Evolutionary conservation across 2,329 filamentous ascomycete genomes (phyloP).

Genomic region (Biscogniauxia marginata): DNA sequence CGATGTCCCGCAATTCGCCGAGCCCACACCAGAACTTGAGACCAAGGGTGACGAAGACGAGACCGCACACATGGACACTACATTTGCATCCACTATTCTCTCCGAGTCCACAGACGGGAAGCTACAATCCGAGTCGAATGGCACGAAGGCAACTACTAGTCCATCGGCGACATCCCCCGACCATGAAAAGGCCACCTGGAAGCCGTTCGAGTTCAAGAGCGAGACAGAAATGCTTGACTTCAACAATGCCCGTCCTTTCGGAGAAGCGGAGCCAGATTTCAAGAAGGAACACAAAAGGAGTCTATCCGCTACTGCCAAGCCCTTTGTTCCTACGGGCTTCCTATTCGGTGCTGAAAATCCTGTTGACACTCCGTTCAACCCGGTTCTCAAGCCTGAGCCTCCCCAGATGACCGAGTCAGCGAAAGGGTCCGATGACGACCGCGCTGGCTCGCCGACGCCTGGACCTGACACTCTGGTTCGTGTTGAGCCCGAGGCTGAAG

Average conservation of each 20-base stretch:
- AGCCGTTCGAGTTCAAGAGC: conserved; percentile 60
- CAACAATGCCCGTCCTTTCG: conserved; percentile 50
- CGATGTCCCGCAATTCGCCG: conserved; percentile 25
- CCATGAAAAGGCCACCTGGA: conserved; percentile 51
- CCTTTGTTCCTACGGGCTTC: conserved; percentile 56
- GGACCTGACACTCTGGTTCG: conserved; percentile 24
- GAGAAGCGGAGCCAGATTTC: conserved; percentile 39
- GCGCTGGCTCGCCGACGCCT: conserved; percentile 34
- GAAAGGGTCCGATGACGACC: conserved; percentile 30
- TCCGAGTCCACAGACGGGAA: conserved; percentile 53
- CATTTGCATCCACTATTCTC: conserved; percentile 51
- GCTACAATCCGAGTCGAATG: conserved; percentile 31
- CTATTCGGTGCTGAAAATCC: conserved; percentile 33
- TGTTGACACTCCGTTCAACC: conserved; percentile 29
- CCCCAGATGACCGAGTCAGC: conserved; percentile 18
- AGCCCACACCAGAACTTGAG: conserved; percentile 12
- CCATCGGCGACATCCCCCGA: conserved; percentile 53
- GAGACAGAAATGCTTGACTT: conserved; percentile 49
- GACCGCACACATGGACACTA: conserved; percentile 46
- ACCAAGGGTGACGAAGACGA: conserved; percentile 40
- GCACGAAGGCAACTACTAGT: conserved; percentile 48
- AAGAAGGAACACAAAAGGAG: conserved; percentile 52
- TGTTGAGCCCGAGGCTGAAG: not conserved
- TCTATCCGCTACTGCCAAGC: conserved; percentile 68
- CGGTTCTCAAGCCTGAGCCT: conserved; percentile 27